Evolutionary conservation across 2,329 filamentous ascomycete genomes (phyloP), one percentile per base, ranked within the genome.

Genomic region (Colletotrichum filicis): DNA sequence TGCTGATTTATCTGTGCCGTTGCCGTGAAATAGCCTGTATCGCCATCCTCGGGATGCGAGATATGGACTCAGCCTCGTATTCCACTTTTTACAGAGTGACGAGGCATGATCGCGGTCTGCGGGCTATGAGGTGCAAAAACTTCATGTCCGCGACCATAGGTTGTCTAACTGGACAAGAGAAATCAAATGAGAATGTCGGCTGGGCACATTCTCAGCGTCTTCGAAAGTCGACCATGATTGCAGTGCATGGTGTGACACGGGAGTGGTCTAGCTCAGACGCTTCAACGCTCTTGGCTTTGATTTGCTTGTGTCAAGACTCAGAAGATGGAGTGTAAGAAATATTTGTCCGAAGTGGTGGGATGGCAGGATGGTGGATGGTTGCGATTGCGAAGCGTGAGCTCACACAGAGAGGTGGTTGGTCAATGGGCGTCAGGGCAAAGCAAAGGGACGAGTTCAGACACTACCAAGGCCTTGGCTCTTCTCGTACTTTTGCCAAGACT

Each of bases 21-120:
- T 24, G 26, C 26, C 30, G 16, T 56, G 3, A 11, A 19, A 9
- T 26, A 19, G 26, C 35, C 59, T 35, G 19, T 11, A 28, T 26
- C 63, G 68, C 57, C 63, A 63, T 37, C 49, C 55, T 49, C 57
- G 68, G 63, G 56, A 53, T 30, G 64, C 55, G 56, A 22, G 35
- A 32, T 57, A 49, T 52, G 49, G 22, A 11, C 3, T 7, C 22
- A 24, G 8, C 16, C 42, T 28, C 26, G 24, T 30, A 26, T 12
- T 22, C 2, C 1, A 8, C 59, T 24, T 6, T 26, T n/a, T 24
- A n/a, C 5, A 35, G n/a, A 16, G 28, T 24, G 60, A 14, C 42
- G 9, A 28, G 11, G 22, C 7, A 6, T 24, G 14, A 8, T 24
- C 60, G 60, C 60, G 14, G 60, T 12, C 14, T 30, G n/a, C 2